phyloP scores from a whole-genome alignment of 495 filamentous ascomycete genomes.

The Aspergillus hancockii region DNA sequence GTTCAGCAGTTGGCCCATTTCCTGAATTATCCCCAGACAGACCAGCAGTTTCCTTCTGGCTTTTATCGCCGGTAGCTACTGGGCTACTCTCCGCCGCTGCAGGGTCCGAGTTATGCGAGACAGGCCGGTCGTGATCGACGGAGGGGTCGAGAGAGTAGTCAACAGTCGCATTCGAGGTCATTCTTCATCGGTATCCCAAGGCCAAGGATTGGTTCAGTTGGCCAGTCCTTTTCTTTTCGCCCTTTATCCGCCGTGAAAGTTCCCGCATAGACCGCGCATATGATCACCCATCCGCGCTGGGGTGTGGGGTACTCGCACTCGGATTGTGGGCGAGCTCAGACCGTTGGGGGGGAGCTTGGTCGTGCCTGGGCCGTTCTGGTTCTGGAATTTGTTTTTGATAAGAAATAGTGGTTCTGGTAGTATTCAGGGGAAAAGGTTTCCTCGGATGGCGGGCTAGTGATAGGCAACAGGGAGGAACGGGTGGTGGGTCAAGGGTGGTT shows the following conservation, averaged over 20 bases:
- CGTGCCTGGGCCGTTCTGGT: not conserved
- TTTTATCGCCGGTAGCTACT: conserved; percentile 11
- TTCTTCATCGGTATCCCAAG: conserved; percentile 24
- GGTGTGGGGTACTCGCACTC: not conserved
- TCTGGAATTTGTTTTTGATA: not conserved
- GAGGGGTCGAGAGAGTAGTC: conserved; percentile 26
- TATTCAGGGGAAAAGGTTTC: not conserved
- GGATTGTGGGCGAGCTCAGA: not conserved
- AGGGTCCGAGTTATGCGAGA: conserved; percentile 11
- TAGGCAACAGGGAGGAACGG: not conserved
- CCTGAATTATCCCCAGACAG: conserved; percentile 5
- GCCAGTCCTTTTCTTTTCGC: conserved; percentile 8
- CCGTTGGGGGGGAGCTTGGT: not conserved
- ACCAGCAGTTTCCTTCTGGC: conserved; percentile 23
- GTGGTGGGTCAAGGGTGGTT: not conserved
- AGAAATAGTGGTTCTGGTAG: not conserved
- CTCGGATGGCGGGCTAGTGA: not conserved
- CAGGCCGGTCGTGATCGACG: conserved; percentile 18
- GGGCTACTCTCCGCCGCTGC: not conserved
- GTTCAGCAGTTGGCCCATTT: conserved; percentile 10
- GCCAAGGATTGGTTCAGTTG: not conserved
- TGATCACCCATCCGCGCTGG: conserved; percentile 24
- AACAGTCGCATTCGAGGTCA: conserved; percentile 24
- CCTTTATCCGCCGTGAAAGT: conserved; percentile 19
- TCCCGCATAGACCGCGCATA: conserved; percentile 12